Conservation (phyloP, 139 green algal species). For the Eudorina sp. region DNA sequence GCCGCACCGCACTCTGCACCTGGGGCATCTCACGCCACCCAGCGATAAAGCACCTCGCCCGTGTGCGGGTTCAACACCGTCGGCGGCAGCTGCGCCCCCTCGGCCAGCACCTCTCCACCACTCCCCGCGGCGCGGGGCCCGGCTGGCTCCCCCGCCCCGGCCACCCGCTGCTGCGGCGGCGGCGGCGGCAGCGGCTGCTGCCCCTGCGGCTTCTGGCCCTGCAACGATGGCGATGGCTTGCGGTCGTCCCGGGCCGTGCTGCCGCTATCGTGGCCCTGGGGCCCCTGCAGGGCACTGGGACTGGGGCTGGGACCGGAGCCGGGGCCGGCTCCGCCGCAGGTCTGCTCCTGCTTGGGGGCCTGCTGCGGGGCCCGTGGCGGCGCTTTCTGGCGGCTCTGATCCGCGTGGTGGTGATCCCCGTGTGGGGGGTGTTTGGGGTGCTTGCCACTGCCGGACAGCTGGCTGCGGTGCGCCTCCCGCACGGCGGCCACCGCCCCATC, state of each 20-base stretch:
- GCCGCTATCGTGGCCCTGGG: too few relatives aligned
- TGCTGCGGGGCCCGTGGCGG: too few relatives aligned
- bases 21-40: background rate
- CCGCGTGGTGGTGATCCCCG: too few relatives aligned
- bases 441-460: background rate
- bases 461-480: background rate
- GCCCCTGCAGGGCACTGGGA: too few relatives aligned
- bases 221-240: too few relatives aligned
- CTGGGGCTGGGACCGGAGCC: background rate
- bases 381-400: background rate
- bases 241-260: too few relatives aligned
- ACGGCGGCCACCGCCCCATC: constrained; percentile 11
- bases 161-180: background rate
- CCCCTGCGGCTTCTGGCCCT: background rate
- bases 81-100: background rate
- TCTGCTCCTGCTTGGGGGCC: background rate
- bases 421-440: too few relatives aligned
- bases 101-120: background rate
- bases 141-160: background rate
- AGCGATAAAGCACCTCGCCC: constrained; percentile 24
- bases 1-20: too few relatives aligned
- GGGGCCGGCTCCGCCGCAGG: background rate
- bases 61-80: constrained; percentile 2
- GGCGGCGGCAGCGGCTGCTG: background rate
- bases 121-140: too few relatives aligned